A percentile compares a stretch with the other conserved stretches of the same genome.
Evolutionary conservation across 257 asterid species (phyloP).

Genomic region (Thymus quinquecostatus): DNA sequence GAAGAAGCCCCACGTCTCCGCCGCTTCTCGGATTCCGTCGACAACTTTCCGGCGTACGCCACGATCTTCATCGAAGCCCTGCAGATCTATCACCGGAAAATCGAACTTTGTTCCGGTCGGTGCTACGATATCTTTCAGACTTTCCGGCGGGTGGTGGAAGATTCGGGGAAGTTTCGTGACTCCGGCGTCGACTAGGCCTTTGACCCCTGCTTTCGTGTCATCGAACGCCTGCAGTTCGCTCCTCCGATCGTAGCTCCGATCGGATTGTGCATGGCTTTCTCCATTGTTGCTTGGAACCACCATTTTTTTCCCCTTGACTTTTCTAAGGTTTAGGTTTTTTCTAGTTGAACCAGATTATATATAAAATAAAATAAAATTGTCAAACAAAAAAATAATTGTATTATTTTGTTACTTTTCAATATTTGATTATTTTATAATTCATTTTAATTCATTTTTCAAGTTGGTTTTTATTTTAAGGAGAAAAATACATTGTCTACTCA

Average conservation of each 20-base stretch:
- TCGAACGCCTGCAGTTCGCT: constrained; percentile 51
- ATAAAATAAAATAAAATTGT: no score
- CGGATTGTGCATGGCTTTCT: neutral
- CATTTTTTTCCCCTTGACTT: neutral
- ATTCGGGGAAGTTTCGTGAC: constrained; percentile 43
- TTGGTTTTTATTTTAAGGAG: no score
- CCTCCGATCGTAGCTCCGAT: neutral
- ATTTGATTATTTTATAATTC: no score
- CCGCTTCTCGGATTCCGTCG: constrained; percentile 30
- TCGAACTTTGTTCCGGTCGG: constrained; percentile 2
- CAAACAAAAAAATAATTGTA: no score
- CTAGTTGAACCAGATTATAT: no score
- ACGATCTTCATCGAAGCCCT: neutral
- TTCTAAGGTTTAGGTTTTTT: no score
- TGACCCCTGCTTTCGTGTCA: constrained; percentile 54
- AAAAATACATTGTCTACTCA: no score
- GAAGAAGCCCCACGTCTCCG: constrained; percentile 46
- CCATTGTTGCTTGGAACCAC: neutral
- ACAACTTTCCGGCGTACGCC: constrained; percentile 13
- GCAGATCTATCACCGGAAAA: constrained; percentile 49
- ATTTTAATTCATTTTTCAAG: no score
- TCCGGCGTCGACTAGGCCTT: constrained; percentile 55
- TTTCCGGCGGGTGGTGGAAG: constrained; percentile 23
- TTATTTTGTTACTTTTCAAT: no score
- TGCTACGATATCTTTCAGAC: neutral